These are phyloP conservation scores for Porphyra umbilicalis DNA, from an alignment of 31 red algal species.

Conservation along the genomic window DNA sequence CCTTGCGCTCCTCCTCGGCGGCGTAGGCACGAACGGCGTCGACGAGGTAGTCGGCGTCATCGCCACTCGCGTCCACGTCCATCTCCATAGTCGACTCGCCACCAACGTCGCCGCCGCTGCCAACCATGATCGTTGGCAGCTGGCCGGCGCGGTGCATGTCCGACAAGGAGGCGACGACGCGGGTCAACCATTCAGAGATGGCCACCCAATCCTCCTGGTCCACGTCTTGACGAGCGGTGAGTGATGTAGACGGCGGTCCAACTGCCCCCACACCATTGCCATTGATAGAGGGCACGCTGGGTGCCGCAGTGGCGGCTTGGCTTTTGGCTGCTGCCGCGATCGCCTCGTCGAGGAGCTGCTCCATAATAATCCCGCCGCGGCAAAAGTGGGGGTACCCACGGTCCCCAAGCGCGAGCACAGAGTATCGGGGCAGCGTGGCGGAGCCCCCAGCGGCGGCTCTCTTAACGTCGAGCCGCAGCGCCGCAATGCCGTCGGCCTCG, in stretches of 20 bases:
- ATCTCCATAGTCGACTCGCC: not conserved
- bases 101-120: not conserved
- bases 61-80: not conserved
- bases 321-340: not conserved
- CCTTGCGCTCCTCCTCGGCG: not conserved
- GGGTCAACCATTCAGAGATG: slow-evolving; percentile 53
- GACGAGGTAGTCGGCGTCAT: slow-evolving; percentile 26
- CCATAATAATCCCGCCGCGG: slow-evolving; percentile 37
- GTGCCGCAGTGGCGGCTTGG: not conserved
- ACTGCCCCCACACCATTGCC: not conserved
- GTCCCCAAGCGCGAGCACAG: slow-evolving; percentile 91
- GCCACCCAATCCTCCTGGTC: slow-evolving; percentile 85
- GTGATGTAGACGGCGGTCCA: not conserved
- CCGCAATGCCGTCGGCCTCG: not conserved
- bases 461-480: not conserved
- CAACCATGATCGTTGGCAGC: not conserved
- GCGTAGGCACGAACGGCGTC: slow-evolving; percentile 39
- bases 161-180: slow-evolving; percentile 8
- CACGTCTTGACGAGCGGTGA: slow-evolving; percentile 28
- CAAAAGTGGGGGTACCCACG: slow-evolving; percentile 91
- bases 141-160: not conserved
- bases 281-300: not conserved
- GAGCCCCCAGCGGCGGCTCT: not conserved
- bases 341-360: slow-evolving; percentile 35
- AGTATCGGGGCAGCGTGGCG: slow-evolving; percentile 1